phyloP scores from a whole-genome alignment of 257 asterid genomes.

The Orobanche coerulescens region DNA sequence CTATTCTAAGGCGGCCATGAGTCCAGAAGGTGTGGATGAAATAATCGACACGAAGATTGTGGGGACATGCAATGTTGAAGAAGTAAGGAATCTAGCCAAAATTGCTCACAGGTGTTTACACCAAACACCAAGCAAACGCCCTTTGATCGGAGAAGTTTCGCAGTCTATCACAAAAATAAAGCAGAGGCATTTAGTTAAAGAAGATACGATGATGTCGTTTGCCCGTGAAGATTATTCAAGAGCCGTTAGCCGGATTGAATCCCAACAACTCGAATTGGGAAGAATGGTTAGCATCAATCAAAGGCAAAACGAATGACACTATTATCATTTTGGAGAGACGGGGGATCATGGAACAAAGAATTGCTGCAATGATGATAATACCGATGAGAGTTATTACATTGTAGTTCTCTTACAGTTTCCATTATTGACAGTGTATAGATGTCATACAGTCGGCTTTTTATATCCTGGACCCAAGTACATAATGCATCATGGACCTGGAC shows the following conservation, averaged over 20 bases:
- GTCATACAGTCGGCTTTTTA: too few relatives aligned
- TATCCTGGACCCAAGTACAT: too few relatives aligned
- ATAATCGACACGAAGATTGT: constrained; percentile 66
- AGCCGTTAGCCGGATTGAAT: constrained; percentile 53
- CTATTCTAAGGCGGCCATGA: constrained; percentile 66
- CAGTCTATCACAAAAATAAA: constrained; percentile 67
- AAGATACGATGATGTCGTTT: constrained; percentile 57
- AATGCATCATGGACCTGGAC: too few relatives aligned
- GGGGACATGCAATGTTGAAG: constrained; percentile 61
- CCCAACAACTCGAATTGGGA: constrained; percentile 64
- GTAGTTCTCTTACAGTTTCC: neutral
- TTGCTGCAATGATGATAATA: constrained; percentile 6
- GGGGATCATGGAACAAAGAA: neutral
- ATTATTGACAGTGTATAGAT: too few relatives aligned
- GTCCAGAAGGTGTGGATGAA: constrained; percentile 83
- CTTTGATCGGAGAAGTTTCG: constrained; percentile 70
- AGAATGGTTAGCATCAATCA: constrained; percentile 48
- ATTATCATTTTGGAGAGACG: neutral
- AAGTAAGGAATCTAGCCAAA: constrained; percentile 64
- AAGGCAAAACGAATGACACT: constrained; percentile 25
- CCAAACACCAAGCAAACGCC: constrained; percentile 62
- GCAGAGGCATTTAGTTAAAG: constrained; percentile 52
- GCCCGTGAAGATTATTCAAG: constrained; percentile 55
- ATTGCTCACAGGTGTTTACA: constrained; percentile 72
- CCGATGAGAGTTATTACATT: neutral